phyloP scores from a whole-genome alignment of 2,329 filamentous ascomycete genomes.

The Diaporthe sp. region DNA sequence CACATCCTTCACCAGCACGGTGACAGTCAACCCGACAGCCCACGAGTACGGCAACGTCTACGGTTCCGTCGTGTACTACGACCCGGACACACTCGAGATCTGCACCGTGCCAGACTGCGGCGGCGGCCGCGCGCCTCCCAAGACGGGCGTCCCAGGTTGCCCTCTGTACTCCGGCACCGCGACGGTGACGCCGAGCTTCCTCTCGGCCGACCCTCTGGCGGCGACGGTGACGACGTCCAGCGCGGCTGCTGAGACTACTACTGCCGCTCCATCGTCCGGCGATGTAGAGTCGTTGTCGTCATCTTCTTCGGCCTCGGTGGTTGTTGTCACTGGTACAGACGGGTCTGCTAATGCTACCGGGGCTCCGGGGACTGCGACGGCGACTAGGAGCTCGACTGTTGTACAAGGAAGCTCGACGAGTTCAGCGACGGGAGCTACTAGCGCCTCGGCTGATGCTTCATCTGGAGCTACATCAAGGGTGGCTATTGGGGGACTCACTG shows the following conservation, averaged over 20 bases:
- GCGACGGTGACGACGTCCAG: neutral
- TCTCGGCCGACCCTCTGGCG: constrained; percentile 44
- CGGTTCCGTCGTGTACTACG: constrained; percentile 68
- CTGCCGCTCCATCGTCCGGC: neutral
- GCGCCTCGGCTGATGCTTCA: neutral
- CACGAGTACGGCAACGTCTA: constrained; percentile 49
- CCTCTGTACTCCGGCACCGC: constrained; percentile 66
- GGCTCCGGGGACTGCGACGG: neutral
- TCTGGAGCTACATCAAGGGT: neutral
- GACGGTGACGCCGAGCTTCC: constrained; percentile 64
- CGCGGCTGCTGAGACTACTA: neutral
- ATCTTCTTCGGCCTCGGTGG: neutral
- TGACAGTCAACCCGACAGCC: constrained; percentile 6
- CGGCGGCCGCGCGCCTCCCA: constrained; percentile 74
- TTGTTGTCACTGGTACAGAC: neutral
- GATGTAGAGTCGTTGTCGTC: neutral
- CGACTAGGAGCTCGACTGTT: neutral
- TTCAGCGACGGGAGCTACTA: neutral
- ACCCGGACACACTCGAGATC: constrained; percentile 73
- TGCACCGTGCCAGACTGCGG: constrained; percentile 76
- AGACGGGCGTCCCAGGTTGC: constrained; percentile 74
- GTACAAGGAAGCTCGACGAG: neutral
- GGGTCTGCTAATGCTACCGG: neutral
- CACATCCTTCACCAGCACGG: constrained; percentile 50
- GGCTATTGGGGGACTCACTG: neutral